These are phyloP conservation scores for Talaromyces trachyspermus DNA, from an alignment of 495 filamentous ascomycete species.

Conservation along the genomic window DNA sequence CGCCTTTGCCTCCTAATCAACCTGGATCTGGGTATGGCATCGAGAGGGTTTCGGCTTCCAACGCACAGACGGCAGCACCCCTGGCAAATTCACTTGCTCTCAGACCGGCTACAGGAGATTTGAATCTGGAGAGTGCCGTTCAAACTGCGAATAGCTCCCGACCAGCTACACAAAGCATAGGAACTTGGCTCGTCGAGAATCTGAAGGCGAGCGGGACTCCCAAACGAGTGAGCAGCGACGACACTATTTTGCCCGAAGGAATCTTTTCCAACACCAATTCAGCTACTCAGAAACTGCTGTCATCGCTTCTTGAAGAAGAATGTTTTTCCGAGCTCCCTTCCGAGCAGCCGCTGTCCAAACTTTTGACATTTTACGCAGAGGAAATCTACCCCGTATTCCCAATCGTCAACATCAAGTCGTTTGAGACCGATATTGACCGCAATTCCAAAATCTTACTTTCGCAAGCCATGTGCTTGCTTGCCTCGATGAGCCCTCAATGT, in stretches of 20 bases:
- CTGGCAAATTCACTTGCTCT: background rate
- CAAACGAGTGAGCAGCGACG: background rate
- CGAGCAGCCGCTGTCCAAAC: background rate
- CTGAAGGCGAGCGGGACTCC: background rate
- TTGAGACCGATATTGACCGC: background rate
- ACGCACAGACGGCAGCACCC: too few relatives aligned
- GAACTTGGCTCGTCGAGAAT: background rate
- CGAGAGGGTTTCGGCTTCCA: too few relatives aligned
- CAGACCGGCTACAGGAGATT: background rate
- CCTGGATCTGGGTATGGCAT: too few relatives aligned
- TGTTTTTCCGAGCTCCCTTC: background rate
- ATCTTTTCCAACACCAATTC: background rate
- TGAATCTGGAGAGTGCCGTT: background rate
- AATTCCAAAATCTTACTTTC: background rate
- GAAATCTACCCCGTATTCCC: conserved; percentile 4
- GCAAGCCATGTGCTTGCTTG: conserved; percentile 3
- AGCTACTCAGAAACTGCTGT: background rate
- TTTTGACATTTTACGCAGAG: background rate
- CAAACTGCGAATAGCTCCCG: background rate
- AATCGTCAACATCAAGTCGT: background rate
- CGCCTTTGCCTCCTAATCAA: too few relatives aligned
- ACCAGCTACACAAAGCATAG: background rate
- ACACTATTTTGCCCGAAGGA: background rate
- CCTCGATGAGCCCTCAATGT: background rate
- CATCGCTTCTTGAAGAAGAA: background rate